Evolutionary conservation across 148 eudicot species (phyloP), one percentile per base, ranked within the genome.

Genomic region (Polygonum maritimum): DNA sequence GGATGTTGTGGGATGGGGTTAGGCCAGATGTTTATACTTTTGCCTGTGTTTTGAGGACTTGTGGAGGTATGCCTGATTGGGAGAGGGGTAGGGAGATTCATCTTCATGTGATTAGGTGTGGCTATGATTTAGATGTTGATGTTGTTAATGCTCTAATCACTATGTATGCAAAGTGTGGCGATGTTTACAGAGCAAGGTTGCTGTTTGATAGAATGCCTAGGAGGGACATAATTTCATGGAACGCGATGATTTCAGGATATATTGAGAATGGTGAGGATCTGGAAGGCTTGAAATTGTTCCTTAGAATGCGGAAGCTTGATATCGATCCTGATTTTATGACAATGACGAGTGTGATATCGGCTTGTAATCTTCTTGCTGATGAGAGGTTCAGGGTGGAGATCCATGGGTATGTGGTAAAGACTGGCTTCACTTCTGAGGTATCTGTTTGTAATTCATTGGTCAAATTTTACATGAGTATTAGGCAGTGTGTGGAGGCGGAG

Each of bases 21-120:
- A 88, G 62, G 73, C 97, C 98, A n/a, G 98, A 94, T 82, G 88
- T 88, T 40, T 94, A 88, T 82, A 92, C 97, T 33, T 94, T 94
- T 44, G 93, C 98, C 13, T 92, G 96, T 86, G 86, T 90, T 39
- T 84, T 94, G 86, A 86, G 98, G 80, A 87, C 91, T 78, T 89
- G 96, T 82, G 97, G 97, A 0, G 98, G 88, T 16, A 41, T 92
- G n/a, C 80, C 83, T 9, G 90, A 87, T 83, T 76, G 80, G 83
- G 75, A 3, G 15, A 84, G 89, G 85, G 98, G 97, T 76, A 90
- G 79, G 75, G 97, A 92, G 89, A 83, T 90, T 78, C 98, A 92
- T 88, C 88, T 78, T 80, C 98, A 94, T 85, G 90, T 90, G 6
- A 36, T 88, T 76, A 79, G 98, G 70, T 88, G 60, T 67, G 93